Conservation (phyloP, 73 alveolate species). For the Paramecium pentaurelia region DNA sequence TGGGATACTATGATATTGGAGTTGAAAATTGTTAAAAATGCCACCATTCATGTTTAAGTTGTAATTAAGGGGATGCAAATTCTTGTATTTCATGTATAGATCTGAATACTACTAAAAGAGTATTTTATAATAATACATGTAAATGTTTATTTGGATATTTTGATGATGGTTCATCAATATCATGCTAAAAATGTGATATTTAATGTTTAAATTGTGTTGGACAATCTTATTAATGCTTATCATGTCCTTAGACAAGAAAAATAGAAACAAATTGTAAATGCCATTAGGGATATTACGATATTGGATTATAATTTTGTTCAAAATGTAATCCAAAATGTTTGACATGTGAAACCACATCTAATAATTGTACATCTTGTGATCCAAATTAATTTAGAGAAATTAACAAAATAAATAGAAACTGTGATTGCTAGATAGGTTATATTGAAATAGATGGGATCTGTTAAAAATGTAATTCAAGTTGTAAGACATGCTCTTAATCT, state of each 20-base stretch:
- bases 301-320: background rate
- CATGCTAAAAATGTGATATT: background rate
- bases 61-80: background rate
- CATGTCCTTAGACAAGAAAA: background rate
- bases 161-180: background rate
- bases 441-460: background rate
- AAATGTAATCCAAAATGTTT: background rate
- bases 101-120: too few species aligned
- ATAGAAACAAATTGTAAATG: background rate
- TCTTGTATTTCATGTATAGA: background rate
- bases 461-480: background rate
- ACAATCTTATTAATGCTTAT: background rate
- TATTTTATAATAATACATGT: background rate
- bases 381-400: background rate
- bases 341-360: background rate
- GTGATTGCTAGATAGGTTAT: background rate
- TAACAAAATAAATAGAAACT: background rate
- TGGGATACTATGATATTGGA: background rate
- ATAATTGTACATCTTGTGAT: background rate
- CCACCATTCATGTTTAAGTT: background rate
- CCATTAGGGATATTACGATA: background rate
- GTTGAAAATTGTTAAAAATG: background rate
- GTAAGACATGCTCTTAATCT: background rate
- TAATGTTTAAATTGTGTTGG: background rate
- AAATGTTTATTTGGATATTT: background rate